Percentiles rank a stretch among this genome's conserved stretches.
Conservation (phyloP, 805 yeast species). For the Candida nitratophila region DNA sequence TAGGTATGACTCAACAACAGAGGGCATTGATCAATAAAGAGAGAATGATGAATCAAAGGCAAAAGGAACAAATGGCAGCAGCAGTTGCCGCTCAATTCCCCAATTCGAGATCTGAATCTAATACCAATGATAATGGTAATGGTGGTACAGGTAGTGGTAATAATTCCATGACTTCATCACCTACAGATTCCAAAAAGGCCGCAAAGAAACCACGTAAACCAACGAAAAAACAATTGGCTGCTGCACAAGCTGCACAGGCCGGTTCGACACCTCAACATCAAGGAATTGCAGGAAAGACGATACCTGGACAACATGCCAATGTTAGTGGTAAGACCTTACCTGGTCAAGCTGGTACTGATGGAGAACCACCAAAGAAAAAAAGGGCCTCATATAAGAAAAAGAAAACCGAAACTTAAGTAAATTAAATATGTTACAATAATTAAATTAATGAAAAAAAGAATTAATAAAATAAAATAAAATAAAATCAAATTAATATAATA, state of each 20-base stretch:
- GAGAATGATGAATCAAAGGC: slow-evolving; percentile 21
- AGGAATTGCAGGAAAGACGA: slow-evolving; percentile 22
- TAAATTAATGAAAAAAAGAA: not conserved
- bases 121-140: not conserved
- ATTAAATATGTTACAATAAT: not conserved
- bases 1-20: slow-evolving; percentile 22
- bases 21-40: slow-evolving; percentile 21
- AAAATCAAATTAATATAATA: not conserved
- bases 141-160: not conserved
- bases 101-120: not conserved
- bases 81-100: slow-evolving; percentile 20
- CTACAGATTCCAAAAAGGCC: slow-evolving; percentile 12
- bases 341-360: slow-evolving; percentile 5
- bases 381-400: slow-evolving; percentile 22
- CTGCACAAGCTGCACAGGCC: slow-evolving; percentile 14
- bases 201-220: slow-evolving; percentile 24
- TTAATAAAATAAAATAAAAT: not conserved
- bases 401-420: not conserved
- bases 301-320: slow-evolving; percentile 19
- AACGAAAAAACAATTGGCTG: slow-evolving; percentile 24
- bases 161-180: not conserved
- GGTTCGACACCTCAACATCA: slow-evolving; percentile 1
- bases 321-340: not conserved
- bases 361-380: slow-evolving; percentile 22
- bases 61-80: slow-evolving; percentile 26